Evolutionary conservation across 805 yeast species (phyloP).

Genomic region (Candida anglica): DNA sequence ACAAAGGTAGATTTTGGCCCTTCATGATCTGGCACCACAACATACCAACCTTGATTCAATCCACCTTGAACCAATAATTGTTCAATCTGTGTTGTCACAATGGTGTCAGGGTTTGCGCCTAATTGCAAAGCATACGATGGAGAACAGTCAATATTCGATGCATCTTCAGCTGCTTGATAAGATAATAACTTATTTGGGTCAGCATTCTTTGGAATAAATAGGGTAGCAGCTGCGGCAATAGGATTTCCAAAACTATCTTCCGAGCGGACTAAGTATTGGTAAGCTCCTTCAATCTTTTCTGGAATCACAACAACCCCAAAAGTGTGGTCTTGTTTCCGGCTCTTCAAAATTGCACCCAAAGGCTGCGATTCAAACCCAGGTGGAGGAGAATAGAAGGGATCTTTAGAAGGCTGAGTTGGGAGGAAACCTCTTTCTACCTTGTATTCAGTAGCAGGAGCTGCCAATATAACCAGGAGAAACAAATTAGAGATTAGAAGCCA

Average conservation of each 20-base stretch:
- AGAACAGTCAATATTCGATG: conserved; percentile 15
- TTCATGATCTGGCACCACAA: conserved; percentile 23
- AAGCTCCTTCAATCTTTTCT: conserved; percentile 9
- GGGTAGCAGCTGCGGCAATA: conserved; percentile 13
- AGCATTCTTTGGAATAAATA: conserved; percentile 19
- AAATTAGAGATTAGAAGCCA: neutral
- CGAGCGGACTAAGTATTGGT: conserved; percentile 23
- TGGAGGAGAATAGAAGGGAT: conserved; percentile 12
- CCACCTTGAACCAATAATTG: conserved; percentile 11
- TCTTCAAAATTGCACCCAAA: conserved; percentile 9
- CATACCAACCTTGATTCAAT: conserved; percentile 16
- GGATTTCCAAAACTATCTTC: conserved; percentile 16
- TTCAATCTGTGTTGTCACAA: conserved; percentile 13
- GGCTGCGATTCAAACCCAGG: conserved; percentile 6
- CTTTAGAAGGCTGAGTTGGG: conserved; percentile 9
- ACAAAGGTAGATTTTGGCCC: conserved; percentile 22
- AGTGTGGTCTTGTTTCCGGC: conserved; percentile 5
- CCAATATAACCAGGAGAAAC: neutral
- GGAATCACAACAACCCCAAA: conserved; percentile 6
- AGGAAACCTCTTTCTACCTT: neutral
- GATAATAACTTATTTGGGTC: conserved; percentile 17
- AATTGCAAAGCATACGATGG: conserved; percentile 16
- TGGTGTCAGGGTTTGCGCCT: conserved; percentile 8
- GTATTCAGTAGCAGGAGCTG: neutral
- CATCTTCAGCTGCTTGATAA: conserved; percentile 20